Evolutionary conservation across 1,139 yeast genomes (phyloP), one percentile per base, ranked within the genome.

Genomic region (Lipomyces yarrowii): DNA sequence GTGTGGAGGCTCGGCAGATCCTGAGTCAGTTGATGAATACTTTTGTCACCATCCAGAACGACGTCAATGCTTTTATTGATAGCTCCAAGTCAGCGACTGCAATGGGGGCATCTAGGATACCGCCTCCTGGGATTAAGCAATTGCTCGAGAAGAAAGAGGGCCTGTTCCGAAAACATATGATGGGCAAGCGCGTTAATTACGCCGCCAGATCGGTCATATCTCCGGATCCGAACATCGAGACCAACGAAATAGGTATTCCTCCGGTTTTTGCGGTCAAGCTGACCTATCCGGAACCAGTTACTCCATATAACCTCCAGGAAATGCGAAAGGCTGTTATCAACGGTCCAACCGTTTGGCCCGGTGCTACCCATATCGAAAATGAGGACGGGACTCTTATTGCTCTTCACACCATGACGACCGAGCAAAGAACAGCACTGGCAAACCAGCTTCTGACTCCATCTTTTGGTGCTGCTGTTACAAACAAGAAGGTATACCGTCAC

Each of bases 161-260:
- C 78, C 84, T 94, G 73, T 94, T 94, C 83, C 88, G 99, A 83
- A 94, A 93, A 78, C 97, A 96, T 76, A 94, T 96, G 99, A 96
- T 96, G 99, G 99, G 99, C 78, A 96, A 96, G 83, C 91, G 99
- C 82, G 99, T 96, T 68, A 96, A 96, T 78, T 93, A 90, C 75
- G 98, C 99, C 68, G 99, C 99, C 61, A 91, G 99, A 79, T 93
- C 99, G 15, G 99, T 96, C 74, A 96, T 96, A 80, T 93, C 99
- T 6, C 99, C 99, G 3, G 99, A 96, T 81, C 99, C 99, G 66
- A 94, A 90, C 81, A 84, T 96, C 74, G 99, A 94, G 80, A 94
- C 99, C 21, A 91, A 93, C 77, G 98, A 96, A 80, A 94, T 96
- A 76, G 99, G 99, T 80, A 96, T 96, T 63, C 99, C 99, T 53